Conservation (phyloP, 2,329 filamentous ascomycete species). For the Penicillium corylophilum region DNA sequence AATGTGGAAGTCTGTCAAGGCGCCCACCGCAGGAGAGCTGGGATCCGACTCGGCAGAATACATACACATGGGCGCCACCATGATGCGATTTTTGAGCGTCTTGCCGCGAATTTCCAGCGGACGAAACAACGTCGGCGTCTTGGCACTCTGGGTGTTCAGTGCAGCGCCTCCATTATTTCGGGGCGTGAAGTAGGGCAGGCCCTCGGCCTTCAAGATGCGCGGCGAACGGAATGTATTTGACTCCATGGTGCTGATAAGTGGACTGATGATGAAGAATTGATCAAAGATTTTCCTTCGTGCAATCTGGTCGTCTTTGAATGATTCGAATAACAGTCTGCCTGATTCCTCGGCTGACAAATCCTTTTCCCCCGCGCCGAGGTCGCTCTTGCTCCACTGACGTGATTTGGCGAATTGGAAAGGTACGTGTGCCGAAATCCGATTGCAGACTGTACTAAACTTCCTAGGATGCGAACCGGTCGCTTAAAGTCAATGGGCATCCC, state of each 20-base stretch:
- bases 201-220: slow-evolving; percentile 16
- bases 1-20: slow-evolving; percentile 76
- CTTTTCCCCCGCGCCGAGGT: background rate
- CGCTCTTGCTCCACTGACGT: background rate
- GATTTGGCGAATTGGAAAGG: background rate
- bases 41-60: slow-evolving; percentile 58
- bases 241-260: slow-evolving; percentile 3
- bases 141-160: slow-evolving; percentile 33
- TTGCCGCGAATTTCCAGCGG: slow-evolving; percentile 56
- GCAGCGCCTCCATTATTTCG: slow-evolving; percentile 38
- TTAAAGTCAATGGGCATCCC: background rate
- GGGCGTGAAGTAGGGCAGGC: slow-evolving; percentile 40
- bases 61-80: slow-evolving; percentile 63
- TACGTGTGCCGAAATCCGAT: background rate
- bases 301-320: background rate
- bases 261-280: background rate
- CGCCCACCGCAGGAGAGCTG: slow-evolving; percentile 48
- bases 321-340: background rate
- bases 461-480: too few relatives aligned
- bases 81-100: slow-evolving; percentile 64
- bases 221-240: slow-evolving; percentile 14
- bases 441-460: too few relatives aligned
- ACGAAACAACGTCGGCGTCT: slow-evolving; percentile 56
- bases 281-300: background rate
- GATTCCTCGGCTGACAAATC: background rate